Evolutionary conservation across 768 basidiomycete genomes (phyloP), one percentile per base, ranked within the genome.

Genomic region (Boletus tomentosulus): DNA sequence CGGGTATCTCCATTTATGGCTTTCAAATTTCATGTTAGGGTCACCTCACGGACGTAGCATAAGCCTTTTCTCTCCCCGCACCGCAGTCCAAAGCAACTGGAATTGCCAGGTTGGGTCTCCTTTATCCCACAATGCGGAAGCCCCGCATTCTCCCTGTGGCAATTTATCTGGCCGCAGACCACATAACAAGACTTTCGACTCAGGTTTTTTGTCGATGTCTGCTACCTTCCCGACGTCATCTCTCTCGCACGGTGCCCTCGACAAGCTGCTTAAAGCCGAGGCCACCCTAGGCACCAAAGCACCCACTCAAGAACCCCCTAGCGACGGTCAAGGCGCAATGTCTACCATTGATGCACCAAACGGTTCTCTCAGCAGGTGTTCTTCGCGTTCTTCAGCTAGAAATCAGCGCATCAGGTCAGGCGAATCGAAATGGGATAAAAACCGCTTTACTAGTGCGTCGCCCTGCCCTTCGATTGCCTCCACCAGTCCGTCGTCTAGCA

Each of bases 21-120:
- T 39, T 38, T 54, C 60, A 48, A 61, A 69, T 62, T 55, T 53
- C 57, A 54, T 61, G 48, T 46, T 54, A 68, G 66, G 47, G 45
- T 60, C 62, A 59, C 64, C 60, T 61, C 68, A 64, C 61, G 66
- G 66, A 42, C 68, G 70, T 57, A 70, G 66, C 57, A 65, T 70
- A 28, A 71, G 66, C 53, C 66, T 68, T 16, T 63, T 61, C 52
- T 70, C 66, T 58, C 62, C 66, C 60, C 65, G 60, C 48, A 58
- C 58, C 62, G 62, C 66, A 65, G 59, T 24, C n/a, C 56, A 61
- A 57, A 57, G 38, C 51, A 51, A 54, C 48, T 51, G 47, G 56
- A 56, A 56, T 57, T 60, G 30, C 46, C 60, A 56, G 41, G 53
- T 58, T 50, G 62, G 53, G 15, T 48, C 62, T 57, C 31, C 47